Conservation (phyloP, 345 rosid genomes). For the Eucalyptus cloeziana region DNA sequence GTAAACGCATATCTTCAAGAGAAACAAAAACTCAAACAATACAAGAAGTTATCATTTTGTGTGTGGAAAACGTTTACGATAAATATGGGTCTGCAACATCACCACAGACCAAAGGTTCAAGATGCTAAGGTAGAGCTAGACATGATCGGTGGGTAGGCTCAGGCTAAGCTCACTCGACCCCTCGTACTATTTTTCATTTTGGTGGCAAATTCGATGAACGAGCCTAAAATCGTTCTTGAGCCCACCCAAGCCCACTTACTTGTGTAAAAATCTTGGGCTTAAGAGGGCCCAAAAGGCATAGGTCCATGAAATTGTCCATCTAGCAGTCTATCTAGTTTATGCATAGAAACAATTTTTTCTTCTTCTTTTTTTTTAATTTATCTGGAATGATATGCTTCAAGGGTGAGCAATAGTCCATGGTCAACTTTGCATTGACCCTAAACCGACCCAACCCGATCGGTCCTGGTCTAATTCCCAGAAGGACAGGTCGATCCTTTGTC, state of each 20-base stretch:
- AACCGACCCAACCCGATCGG: too few species aligned
- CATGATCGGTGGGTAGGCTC: background rate
- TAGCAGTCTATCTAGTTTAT: background rate
- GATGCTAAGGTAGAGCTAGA: background rate
- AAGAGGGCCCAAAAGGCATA: background rate
- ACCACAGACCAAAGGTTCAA: background rate
- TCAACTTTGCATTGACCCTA: too few species aligned
- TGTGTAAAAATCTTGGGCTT: background rate
- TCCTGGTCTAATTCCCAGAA: too few species aligned
- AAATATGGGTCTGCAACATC: background rate
- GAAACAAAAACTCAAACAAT: background rate
- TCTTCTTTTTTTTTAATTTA: too few species aligned
- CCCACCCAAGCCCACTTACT: background rate
- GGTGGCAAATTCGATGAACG: background rate
- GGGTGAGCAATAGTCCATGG: rapidly evolving
- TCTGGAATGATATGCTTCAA: background rate
- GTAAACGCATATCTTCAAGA: background rate
- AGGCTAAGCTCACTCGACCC: background rate
- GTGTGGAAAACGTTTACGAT: background rate
- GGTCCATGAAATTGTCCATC: background rate
- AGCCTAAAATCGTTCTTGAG: background rate
- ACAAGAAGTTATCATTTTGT: background rate
- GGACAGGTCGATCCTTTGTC: too few species aligned
- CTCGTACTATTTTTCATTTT: background rate
- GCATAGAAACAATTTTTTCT: background rate